These are phyloP conservation scores for Datisca glomerata DNA, from an alignment of 306 rosid genomes.

Conservation along the genomic window DNA sequence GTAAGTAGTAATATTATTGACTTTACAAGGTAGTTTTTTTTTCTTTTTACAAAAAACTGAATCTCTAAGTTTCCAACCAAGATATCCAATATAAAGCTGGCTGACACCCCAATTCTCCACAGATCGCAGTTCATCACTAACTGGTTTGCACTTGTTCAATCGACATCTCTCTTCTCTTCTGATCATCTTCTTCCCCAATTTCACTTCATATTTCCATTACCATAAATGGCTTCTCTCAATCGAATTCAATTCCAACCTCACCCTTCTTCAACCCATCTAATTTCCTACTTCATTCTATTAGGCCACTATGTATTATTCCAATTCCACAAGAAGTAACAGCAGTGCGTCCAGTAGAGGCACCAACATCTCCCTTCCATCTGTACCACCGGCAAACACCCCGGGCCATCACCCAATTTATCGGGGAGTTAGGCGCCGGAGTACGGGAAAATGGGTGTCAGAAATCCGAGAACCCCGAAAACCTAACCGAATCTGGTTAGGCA, in stretches of 20 bases:
- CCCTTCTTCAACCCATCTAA: background rate
- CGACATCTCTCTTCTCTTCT: background rate
- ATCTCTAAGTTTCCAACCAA: no score
- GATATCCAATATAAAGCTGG: conserved; percentile 29
- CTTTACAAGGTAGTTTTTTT: no score
- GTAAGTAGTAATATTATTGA: no score
- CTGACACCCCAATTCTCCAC: conserved; percentile 24
- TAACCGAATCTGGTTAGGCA: conserved; percentile 75
- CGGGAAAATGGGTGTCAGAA: conserved; percentile 50
- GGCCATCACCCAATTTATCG: conserved; percentile 23
- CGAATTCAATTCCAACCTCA: conserved; percentile 6
- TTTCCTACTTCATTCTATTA: background rate
- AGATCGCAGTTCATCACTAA: conserved; percentile 30
- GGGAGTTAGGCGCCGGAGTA: conserved; percentile 37
- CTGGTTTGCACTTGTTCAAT: conserved; percentile 36
- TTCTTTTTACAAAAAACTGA: no score
- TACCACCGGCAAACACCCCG: background rate
- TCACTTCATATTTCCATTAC: conserved; percentile 3
- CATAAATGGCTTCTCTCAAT: conserved; percentile 33
- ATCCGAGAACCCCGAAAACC: conserved; percentile 39
- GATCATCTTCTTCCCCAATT: background rate
- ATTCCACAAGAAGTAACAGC: background rate
- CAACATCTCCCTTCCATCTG: background rate
- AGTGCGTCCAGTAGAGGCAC: background rate
- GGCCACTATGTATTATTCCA: conserved; percentile 19